Evolutionary conservation across 495 filamentous ascomycete genomes (phyloP).

Genomic region (Penicillium desertorum): DNA sequence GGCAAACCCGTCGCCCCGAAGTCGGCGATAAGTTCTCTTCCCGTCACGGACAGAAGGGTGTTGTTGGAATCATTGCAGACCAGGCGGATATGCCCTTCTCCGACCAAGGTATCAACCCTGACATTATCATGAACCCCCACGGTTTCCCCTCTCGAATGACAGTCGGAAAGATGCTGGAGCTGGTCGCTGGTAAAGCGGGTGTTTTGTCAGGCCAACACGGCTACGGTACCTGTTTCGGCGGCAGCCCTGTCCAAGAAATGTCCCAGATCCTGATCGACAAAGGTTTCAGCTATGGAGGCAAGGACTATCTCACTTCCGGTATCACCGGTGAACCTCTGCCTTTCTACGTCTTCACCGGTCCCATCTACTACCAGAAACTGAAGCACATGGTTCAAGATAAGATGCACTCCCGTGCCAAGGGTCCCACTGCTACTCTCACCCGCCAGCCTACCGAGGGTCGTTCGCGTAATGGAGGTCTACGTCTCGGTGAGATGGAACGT

Average conservation of each 20-base stretch:
- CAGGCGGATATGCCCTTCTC: constrained; percentile 98
- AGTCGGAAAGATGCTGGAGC: constrained; percentile 96
- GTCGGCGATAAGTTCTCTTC: constrained; percentile 98
- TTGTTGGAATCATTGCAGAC: constrained; percentile 91
- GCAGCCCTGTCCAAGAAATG: constrained; percentile 88
- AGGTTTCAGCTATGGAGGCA: constrained; percentile 93
- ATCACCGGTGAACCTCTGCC: constrained; percentile 93
- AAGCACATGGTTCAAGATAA: constrained; percentile 99
- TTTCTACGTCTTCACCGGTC: constrained; percentile 96
- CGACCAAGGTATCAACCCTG: constrained; percentile 82
- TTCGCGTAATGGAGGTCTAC: constrained; percentile 85
- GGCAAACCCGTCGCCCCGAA: constrained; percentile 91
- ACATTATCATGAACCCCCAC: constrained; percentile 99
- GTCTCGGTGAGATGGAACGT: constrained; percentile 98
- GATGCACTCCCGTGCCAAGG: constrained; percentile 93
- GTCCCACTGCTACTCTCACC: constrained; percentile 86
- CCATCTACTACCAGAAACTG: constrained; percentile 99
- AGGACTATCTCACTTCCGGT: constrained; percentile 91
- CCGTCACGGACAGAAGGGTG: constrained; percentile 97
- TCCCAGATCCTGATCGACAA: constrained; percentile 76
- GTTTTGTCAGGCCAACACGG: constrained; percentile 77
- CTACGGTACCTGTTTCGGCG: constrained; percentile 94
- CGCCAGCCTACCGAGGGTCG: constrained; percentile 96
- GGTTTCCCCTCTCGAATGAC: constrained; percentile 99
- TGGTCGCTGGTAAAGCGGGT: constrained; percentile 91